These are phyloP conservation scores for Penicillium lividum DNA, from an alignment of 495 filamentous ascomycete genomes.

Conservation along the genomic window DNA sequence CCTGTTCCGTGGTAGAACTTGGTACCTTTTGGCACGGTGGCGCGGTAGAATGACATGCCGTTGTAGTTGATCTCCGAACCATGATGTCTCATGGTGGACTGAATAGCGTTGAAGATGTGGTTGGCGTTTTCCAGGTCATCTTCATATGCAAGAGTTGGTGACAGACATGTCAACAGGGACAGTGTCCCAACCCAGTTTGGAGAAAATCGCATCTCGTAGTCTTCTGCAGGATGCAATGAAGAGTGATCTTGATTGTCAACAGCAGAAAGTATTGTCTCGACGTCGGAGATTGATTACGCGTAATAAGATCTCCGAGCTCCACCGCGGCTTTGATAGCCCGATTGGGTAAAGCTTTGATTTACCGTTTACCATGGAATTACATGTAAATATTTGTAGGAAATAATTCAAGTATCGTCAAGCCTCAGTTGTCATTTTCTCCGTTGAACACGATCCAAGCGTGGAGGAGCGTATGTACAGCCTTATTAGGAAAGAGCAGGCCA, in stretches of 20 bases:
- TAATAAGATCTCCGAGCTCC: constrained; percentile 6
- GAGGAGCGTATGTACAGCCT: constrained; percentile 25
- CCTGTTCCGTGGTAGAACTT: constrained; percentile 62
- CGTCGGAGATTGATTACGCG: constrained; percentile 6
- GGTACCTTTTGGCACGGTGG: constrained; percentile 56
- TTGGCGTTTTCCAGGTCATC: constrained; percentile 43
- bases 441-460: constrained; percentile 8
- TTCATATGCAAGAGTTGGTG: background rate
- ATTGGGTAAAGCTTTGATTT: background rate
- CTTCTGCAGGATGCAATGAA: background rate
- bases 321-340: background rate
- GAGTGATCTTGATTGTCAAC: background rate
- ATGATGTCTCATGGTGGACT: constrained; percentile 68
- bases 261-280: background rate
- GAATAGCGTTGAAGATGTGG: constrained; percentile 67
- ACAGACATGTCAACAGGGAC: background rate
- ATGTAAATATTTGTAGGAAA: too few species aligned
- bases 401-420: background rate
- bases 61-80: constrained; percentile 68
- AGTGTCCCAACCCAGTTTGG: background rate
- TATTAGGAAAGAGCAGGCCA: background rate
- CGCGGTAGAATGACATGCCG: constrained; percentile 65
- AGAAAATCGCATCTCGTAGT: background rate
- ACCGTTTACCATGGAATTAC: too few species aligned
- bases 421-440: background rate